Evolutionary conservation across 305 asterid genomes (phyloP).

Genomic region (Andrographis paniculata): DNA sequence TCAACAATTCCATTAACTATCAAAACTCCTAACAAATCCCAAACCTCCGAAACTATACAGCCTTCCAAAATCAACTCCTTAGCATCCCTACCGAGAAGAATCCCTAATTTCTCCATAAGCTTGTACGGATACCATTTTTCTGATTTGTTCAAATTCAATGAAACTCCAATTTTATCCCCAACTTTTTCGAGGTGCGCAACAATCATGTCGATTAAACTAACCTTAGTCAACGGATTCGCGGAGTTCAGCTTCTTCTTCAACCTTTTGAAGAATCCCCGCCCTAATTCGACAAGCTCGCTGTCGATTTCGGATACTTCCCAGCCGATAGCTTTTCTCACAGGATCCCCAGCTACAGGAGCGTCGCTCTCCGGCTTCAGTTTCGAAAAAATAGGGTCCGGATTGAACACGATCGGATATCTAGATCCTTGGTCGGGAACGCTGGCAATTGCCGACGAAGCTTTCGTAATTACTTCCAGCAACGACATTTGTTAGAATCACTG

Average conservation of each 20-base stretch:
- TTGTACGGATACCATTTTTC: conserved; percentile 31
- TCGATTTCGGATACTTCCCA: conserved; percentile 51
- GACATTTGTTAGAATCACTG: conserved; percentile 31
- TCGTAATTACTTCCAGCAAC: conserved; percentile 58
- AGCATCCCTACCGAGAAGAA: conserved; percentile 50
- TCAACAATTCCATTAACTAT: conserved; percentile 50
- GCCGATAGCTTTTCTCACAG: conserved; percentile 34
- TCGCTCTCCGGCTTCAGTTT: conserved; percentile 42
- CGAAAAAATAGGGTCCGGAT: conserved; percentile 40
- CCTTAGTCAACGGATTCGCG: conserved; percentile 33
- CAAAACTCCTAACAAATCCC: conserved; percentile 51
- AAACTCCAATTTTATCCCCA: conserved; percentile 36
- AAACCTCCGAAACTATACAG: conserved; percentile 46
- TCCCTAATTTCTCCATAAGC: conserved; percentile 44
- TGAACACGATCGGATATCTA: conserved; percentile 49
- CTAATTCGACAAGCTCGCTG: conserved; percentile 34
- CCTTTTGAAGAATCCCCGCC: conserved; percentile 30
- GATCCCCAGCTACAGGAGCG: conserved; percentile 19
- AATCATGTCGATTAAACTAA: conserved; percentile 33
- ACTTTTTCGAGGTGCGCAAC: conserved; percentile 37
- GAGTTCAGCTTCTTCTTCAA: conserved; percentile 44
- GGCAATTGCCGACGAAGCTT: conserved; percentile 39
- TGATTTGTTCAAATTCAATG: conserved; percentile 13
- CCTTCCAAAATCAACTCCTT: conserved; percentile 52
- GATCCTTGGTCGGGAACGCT: conserved; percentile 24